phyloP scores from a whole-genome alignment of 257 asterid genomes.

The Dorcoceras hygrometricum region DNA sequence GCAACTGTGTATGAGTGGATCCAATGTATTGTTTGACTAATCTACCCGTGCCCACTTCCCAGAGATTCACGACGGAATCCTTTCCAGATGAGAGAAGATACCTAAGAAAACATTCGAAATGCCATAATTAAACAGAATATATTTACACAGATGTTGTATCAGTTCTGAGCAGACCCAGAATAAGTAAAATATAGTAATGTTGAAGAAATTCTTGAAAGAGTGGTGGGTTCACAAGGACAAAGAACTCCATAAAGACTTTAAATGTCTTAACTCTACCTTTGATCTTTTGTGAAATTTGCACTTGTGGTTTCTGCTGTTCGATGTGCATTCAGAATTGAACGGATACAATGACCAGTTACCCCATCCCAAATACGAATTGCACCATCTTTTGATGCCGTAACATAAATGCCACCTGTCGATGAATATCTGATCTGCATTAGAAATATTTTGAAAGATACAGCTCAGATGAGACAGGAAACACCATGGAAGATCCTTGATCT shows the following conservation, averaged over 20 bases:
- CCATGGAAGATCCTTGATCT: conserved; percentile 2
- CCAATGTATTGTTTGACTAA: conserved; percentile 69
- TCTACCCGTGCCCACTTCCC: conserved; percentile 79
- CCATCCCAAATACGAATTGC: conserved; percentile 84
- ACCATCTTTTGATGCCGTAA: conserved; percentile 91
- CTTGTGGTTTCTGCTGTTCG: conserved; percentile 75
- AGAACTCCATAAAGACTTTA: conserved; percentile 1
- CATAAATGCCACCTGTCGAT: conserved; percentile 67
- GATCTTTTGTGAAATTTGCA: conserved; percentile 75
- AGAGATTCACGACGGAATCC: conserved; percentile 74
- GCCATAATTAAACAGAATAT: conserved; percentile 26
- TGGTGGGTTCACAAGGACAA: neutral
- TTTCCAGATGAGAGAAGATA: conserved; percentile 74
- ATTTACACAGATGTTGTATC: neutral
- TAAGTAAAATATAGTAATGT: conserved; percentile 12
- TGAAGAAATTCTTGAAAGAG: conserved; percentile 8
- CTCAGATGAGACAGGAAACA: neutral
- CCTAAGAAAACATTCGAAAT: conserved; percentile 43
- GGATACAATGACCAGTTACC: conserved; percentile 63
- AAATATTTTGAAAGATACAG: conserved; percentile 8
- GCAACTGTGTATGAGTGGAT: conserved; percentile 51
- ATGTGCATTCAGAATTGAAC: conserved; percentile 67
- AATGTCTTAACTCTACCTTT: conserved; percentile 40
- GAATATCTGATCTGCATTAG: conserved; percentile 69
- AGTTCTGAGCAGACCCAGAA: conserved; percentile 6